Evolutionary conservation across 768 basidiomycete species (phyloP), one percentile per base, ranked within the genome.

Genomic region (Lactarius vividus): DNA sequence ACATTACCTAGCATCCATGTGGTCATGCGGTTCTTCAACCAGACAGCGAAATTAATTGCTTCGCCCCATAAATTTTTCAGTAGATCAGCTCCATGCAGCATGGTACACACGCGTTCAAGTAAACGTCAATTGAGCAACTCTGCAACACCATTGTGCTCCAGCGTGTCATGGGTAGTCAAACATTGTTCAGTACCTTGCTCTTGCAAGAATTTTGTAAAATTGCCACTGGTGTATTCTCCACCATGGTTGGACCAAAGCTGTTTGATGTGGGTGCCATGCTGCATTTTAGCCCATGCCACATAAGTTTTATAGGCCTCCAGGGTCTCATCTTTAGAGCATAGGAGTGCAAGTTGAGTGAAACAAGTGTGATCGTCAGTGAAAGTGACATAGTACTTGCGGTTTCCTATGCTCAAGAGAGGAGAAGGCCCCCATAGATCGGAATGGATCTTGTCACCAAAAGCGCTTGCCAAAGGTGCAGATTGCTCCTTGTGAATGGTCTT

Each of bases 111-210:
- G 20, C 71, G 68, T 39, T 79, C 75, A 13, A 75, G 28, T 0
- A 77, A 28, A 0, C 71, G 76, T 2, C 76, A 66, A 37, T 77
- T 80, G 33, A 75, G 70, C 9, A 73, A 67, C 61, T 82, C 78
- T 0, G 78, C 75, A 28, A 81, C 65, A n/a, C 80, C 76, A 64
- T 79, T 79, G 65, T 79, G 74, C 49, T 78, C 71, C 11, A 76
- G 76, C 0, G 42, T 42, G 42, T 42, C 20, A 11, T 42, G 42
- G 2, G 42, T 42, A 0, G 20, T 42, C 1, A 42, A 66, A 15
- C 66, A 46, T 2, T 60, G 70, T 11, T 56, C 64, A 0, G 69
- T 74, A 0, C 74, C 74, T n/a, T 69, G 60, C 2, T 63, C 57
- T 5, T 70, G 62, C 7, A 77, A 69, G 35, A 70, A 68, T 2